A percentile compares a stretch with the other conserved stretches of the same genome.
phyloP scores from a whole-genome alignment of 2,329 filamentous ascomycete genomes.

The Fonsecaea pedrosoi region DNA sequence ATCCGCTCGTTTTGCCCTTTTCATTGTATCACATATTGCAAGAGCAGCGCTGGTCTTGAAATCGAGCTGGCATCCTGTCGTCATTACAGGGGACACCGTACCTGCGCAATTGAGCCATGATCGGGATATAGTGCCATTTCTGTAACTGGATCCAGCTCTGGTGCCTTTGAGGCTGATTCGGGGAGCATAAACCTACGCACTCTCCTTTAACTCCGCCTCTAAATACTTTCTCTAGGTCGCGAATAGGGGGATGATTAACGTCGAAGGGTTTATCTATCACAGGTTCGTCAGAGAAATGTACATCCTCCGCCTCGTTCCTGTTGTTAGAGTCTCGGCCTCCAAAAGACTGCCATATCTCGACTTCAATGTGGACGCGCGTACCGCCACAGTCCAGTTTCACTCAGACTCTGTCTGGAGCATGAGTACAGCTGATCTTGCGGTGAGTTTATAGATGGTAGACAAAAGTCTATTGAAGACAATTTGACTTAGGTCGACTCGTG shows the following conservation, averaged over 20 bases:
- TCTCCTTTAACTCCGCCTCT: neutral
- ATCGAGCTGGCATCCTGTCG: neutral
- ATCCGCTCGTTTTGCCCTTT: too few relatives aligned
- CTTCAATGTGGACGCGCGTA: slow-evolving; percentile 28
- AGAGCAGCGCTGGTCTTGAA: neutral
- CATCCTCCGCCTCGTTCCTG: slow-evolving; percentile 24
- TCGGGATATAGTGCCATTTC: neutral
- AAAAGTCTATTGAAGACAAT: neutral
- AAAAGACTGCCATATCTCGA: slow-evolving; percentile 27
- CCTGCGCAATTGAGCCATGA: neutral
- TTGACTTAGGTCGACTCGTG: neutral
- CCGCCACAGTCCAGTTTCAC: slow-evolving; percentile 26
- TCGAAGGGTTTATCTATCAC: neutral
- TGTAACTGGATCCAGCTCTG: neutral
- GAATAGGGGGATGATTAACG: neutral
- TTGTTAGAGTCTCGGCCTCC: slow-evolving; percentile 26
- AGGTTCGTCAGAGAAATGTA: neutral
- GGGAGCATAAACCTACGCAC: neutral
- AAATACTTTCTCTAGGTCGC: neutral
- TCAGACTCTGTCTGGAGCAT: slow-evolving; percentile 7
- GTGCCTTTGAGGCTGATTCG: neutral
- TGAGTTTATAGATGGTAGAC: neutral
- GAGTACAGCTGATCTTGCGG: neutral
- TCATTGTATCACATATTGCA: neutral
- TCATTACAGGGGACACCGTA: neutral